A percentile compares a stretch with the other conserved stretches of the same genome.
Evolutionary conservation across 768 basidiomycete genomes (phyloP).

Genomic region (Cubamyces sp.): DNA sequence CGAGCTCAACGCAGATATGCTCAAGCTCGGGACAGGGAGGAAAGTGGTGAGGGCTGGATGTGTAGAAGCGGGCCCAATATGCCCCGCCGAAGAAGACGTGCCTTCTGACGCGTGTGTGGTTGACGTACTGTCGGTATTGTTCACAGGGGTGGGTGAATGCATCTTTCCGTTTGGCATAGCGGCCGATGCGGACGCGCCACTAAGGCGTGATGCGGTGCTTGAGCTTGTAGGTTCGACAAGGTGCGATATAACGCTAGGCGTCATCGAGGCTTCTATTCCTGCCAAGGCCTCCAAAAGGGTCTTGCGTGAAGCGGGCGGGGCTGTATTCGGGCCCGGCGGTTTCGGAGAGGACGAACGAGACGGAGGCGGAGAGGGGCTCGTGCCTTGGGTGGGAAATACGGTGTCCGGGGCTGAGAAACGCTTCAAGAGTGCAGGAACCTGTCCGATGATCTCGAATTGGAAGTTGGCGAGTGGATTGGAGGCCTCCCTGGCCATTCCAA

Average conservation of each 20-base stretch:
- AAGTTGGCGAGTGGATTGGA: constrained; percentile 42
- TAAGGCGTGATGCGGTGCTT: background rate
- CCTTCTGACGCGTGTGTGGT: background rate
- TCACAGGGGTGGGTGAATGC: background rate
- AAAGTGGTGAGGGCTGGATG: background rate
- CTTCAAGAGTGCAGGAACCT: constrained; percentile 53
- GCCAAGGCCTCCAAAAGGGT: constrained; percentile 24
- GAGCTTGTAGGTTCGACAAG: background rate
- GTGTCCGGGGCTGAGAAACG: constrained; percentile 44
- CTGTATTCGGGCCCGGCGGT: background rate
- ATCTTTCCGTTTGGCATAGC: background rate
- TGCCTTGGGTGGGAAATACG: constrained; percentile 28
- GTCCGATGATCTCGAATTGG: constrained; percentile 57
- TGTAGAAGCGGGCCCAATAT: background rate
- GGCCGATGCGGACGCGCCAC: background rate
- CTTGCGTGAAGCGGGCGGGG: constrained; percentile 17
- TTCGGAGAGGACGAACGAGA: constrained; percentile 8
- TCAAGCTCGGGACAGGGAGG: background rate
- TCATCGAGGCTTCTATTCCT: background rate
- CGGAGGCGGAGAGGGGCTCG: constrained; percentile 6
- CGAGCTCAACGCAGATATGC: background rate
- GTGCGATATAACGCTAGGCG: background rate
- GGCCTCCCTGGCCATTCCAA: constrained; percentile 7
- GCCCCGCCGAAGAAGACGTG: background rate
- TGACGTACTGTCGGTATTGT: background rate